Base-by-base conservation (phyloP, 1,284 basidiomycete genomes). In the Coniferiporia weirii region DNA sequence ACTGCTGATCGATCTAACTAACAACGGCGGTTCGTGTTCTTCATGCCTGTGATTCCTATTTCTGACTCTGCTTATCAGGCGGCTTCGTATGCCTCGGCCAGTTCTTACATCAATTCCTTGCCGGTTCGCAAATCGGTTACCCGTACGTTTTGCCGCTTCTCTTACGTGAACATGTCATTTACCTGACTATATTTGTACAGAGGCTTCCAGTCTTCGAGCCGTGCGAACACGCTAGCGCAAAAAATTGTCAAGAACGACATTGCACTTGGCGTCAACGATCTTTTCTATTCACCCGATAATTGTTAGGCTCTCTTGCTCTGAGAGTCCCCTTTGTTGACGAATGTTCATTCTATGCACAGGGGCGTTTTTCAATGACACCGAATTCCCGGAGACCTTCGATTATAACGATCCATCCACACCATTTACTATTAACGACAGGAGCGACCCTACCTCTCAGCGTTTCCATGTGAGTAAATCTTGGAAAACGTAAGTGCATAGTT, bases 1-100 rank as follows among this genome's bases (percentile, higher is more conserved):
- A 32, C 68, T 87, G 13, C 65, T 87, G 32, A 75, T 87, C 49
- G 84, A 86, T 64, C 66, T 85, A 34, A 80, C 79, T 3, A 81
- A 84, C 67, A 87, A 86, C 63, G 81, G 80, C 62, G 83, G 83
- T 79, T 56, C 46, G 70, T 64, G 56, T 34, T 22, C 55, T 46
- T 45, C 45, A 19, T 45, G 38, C 38, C 38, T 7, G 15, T 40
- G 38, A 4, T 15, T 40, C 1, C 2, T 3, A 40, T 27, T 3
- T 15, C 15, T 40, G 38, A 15, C 38, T 40, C 20, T 44, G 27
- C 22, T 35, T 32, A 22, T 6, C 55, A 82, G 82, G 82, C 61
- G 84, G 84, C 15, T 83, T 77, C 61, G 75, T 85, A 9, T 84
- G 82, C 64, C 73, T 85, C 7, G 83, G 82, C 0, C 75, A 80